Evolutionary conservation across 1,284 basidiomycete genomes (phyloP).

Genomic region (Blastosporella zonata): DNA sequence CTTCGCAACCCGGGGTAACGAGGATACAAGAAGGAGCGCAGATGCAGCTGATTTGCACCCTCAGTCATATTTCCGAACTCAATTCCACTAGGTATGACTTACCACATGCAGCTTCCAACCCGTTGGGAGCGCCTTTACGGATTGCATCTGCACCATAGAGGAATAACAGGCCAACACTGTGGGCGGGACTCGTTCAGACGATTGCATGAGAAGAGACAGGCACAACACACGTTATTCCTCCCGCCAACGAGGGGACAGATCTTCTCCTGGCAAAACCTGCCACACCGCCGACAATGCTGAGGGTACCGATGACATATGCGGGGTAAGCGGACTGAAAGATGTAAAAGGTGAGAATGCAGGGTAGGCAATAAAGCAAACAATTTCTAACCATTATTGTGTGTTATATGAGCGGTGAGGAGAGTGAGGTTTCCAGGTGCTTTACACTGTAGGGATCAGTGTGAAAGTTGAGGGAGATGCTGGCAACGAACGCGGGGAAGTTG

Average conservation of each 20-base stretch:
- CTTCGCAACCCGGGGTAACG: conserved; percentile 69
- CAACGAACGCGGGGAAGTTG: too few relatives aligned
- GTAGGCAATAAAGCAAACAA: neutral
- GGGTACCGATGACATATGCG: conserved; percentile 73
- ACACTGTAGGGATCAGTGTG: too few relatives aligned
- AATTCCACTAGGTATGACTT: conserved; percentile 24
- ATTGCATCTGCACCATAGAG: conserved; percentile 75
- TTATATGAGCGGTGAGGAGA: neutral
- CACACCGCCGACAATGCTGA: conserved; percentile 77
- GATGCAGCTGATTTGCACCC: conserved; percentile 58
- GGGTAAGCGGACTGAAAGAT: conserved; percentile 72
- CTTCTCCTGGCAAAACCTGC: conserved; percentile 68
- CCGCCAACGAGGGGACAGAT: conserved; percentile 78
- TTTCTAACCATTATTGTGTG: neutral
- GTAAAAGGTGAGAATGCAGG: neutral
- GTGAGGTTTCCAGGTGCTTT: too few relatives aligned
- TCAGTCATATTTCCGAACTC: neutral
- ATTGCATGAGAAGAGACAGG: neutral
- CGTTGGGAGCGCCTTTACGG: conserved; percentile 66
- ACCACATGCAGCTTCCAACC: conserved; percentile 77
- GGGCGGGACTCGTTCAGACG: neutral
- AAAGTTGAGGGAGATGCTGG: too few relatives aligned
- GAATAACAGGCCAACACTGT: conserved; percentile 73
- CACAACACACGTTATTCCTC: conserved; percentile 64
- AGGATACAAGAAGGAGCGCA: conserved; percentile 74